Evolutionary conservation across 176 grass and related monocot genomes (phyloP).

Genomic region (Paspalum vaginatum): DNA sequence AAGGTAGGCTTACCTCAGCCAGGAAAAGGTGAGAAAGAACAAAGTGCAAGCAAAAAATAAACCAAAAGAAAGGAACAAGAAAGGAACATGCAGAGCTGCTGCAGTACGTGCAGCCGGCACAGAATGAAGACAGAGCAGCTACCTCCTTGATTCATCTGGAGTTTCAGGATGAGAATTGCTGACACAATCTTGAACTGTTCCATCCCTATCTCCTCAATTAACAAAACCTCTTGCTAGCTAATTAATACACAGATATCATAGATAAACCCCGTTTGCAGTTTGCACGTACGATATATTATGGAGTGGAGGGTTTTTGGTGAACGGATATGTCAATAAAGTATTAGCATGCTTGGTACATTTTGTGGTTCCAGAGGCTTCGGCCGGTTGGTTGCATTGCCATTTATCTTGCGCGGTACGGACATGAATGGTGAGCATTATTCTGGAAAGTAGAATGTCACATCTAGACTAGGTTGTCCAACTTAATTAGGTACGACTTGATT

Average conservation of each 20-base stretch:
- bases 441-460: neutral
- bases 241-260: constrained; percentile 6
- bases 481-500: neutral
- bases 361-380: constrained; percentile 30
- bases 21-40: neutral
- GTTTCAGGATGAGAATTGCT: constrained; percentile 8
- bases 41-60: neutral
- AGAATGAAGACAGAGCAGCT: neutral
- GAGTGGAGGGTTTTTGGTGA: constrained; percentile 33
- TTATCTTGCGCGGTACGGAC: neutral
- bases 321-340: constrained; percentile 15
- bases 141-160: neutral
- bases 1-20: constrained; percentile 33
- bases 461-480: neutral
- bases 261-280: neutral
- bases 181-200: constrained; percentile 1
- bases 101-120: neutral
- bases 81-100: neutral
- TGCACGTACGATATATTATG: neutral
- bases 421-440: constrained; percentile 4
- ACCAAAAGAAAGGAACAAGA: neutral
- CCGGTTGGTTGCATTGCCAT: constrained; percentile 20
- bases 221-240: neutral
- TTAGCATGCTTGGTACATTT: neutral
- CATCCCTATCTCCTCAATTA: constrained; percentile 40